These are phyloP conservation scores for Saccharomyces hybrid DNA, from an alignment of 1,139 yeast species.

Conservation along the genomic window DNA sequence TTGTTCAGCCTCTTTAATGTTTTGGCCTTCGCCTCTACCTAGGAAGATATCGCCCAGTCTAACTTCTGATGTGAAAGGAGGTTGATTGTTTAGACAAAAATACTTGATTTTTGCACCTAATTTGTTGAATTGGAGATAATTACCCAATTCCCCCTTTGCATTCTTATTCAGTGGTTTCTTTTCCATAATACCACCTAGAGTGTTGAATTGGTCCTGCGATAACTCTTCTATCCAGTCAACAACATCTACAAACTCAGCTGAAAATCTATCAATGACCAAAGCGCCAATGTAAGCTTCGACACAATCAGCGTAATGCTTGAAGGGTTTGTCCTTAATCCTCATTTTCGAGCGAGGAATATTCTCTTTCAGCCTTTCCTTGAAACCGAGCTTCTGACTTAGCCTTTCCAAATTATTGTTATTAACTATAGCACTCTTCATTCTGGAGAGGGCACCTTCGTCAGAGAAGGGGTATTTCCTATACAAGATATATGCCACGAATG, in stretches of 20 bases:
- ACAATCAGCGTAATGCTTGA: constrained; percentile 16
- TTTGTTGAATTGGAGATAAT: constrained; percentile 51
- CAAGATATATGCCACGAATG: constrained; percentile 55
- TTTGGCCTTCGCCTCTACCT: constrained; percentile 53
- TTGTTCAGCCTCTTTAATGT: constrained; percentile 55
- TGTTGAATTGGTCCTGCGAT: constrained; percentile 12
- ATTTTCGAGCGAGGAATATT: constrained; percentile 28
- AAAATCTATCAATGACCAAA: constrained; percentile 17
- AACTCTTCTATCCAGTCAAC: constrained; percentile 10
- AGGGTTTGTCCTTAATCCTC: constrained; percentile 12
- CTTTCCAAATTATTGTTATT: constrained; percentile 61
- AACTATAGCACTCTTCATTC: constrained; percentile 57
- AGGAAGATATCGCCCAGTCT: constrained; percentile 48
- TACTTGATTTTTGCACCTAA: constrained; percentile 21
- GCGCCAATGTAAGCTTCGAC: constrained; percentile 24
- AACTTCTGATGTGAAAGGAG: constrained; percentile 51
- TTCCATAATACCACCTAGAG: constrained; percentile 9
- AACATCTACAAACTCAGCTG: constrained; percentile 13
- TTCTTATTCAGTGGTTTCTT: constrained; percentile 16
- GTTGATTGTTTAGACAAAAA: constrained; percentile 43
- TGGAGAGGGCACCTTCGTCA: constrained; percentile 70
- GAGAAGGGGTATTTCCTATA: constrained; percentile 56
- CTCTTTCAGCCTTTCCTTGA: constrained; percentile 46
- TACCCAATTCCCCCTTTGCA: constrained; percentile 58
- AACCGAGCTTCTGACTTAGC: constrained; percentile 59